Percentiles rank a stretch among this genome's conserved stretches.
phyloP scores from a whole-genome alignment of 2,329 filamentous ascomycete species.

The Aciculosporium take region DNA sequence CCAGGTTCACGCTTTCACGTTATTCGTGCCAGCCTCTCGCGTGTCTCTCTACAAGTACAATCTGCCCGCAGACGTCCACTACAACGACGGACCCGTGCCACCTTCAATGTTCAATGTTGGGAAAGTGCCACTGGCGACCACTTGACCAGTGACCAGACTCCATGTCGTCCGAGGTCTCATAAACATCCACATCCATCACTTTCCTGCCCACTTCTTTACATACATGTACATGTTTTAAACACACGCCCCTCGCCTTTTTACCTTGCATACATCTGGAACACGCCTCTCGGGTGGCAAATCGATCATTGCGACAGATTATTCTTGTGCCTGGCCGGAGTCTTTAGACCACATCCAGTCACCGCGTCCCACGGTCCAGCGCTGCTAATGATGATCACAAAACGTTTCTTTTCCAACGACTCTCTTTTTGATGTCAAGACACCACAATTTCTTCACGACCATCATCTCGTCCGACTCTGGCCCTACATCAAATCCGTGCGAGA shows the following conservation, averaged over 20 bases:
- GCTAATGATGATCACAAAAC: not conserved
- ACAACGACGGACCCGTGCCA: no score
- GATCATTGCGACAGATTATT: not conserved
- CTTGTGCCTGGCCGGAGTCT: not conserved
- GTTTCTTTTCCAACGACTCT: not conserved
- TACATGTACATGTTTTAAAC: not conserved
- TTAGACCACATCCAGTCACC: not conserved
- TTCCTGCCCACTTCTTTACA: no score
- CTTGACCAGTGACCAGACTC: no score
- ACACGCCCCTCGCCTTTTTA: not conserved
- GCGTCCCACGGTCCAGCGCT: not conserved
- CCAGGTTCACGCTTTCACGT: no score
- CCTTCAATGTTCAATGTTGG: no score
- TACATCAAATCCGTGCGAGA: not conserved
- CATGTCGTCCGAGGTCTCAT: no score
- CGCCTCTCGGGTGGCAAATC: constrained; percentile 1
- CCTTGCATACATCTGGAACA: not conserved
- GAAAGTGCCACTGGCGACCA: no score
- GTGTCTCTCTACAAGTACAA: no score
- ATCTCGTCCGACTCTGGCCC: not conserved
- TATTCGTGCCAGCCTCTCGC: no score
- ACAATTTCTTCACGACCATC: not conserved
- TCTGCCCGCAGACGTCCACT: no score
- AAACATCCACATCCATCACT: no score
- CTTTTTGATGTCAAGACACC: not conserved